These are phyloP conservation scores for Aspergillus mulundensis DNA, from an alignment of 495 filamentous ascomycete species.

Conservation along the genomic window DNA sequence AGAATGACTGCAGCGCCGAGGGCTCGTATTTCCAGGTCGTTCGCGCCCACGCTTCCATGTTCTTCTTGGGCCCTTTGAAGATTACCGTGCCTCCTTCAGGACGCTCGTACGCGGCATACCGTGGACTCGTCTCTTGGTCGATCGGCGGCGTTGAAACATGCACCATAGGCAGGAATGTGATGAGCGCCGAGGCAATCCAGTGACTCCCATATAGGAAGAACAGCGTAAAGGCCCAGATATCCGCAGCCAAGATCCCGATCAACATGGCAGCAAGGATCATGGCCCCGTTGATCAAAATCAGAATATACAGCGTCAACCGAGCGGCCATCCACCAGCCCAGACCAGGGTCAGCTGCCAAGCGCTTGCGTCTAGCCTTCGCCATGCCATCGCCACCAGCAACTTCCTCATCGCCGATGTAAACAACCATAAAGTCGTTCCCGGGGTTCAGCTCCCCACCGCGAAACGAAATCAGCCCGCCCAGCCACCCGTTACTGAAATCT, in stretches of 20 bases:
- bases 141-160: conserved; percentile 11
- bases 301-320: conserved; percentile 14
- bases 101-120: conserved; percentile 26
- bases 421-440: conserved; percentile 25
- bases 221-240: conserved; percentile 26
- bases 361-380: neutral
- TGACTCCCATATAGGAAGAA: conserved; percentile 26
- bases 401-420: conserved; percentile 14
- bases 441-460: conserved; percentile 17
- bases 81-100: conserved; percentile 30
- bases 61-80: conserved; percentile 26
- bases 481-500: conserved; percentile 25
- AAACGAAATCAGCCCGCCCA: conserved; percentile 23
- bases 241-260: conserved; percentile 21
- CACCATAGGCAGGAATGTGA: conserved; percentile 23
- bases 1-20: conserved; percentile 1
- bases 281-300: conserved; percentile 21
- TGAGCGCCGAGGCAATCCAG: conserved; percentile 20
- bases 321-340: conserved; percentile 10
- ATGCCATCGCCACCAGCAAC: neutral
- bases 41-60: conserved; percentile 29
- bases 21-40: conserved; percentile 28
- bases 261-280: conserved; percentile 23
- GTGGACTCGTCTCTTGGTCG: conserved; percentile 8
- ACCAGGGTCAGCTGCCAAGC: conserved; percentile 7